Evolutionary conservation across 2,329 filamentous ascomycete species (phyloP).

Genomic region (Tolypocladium inflatum): DNA sequence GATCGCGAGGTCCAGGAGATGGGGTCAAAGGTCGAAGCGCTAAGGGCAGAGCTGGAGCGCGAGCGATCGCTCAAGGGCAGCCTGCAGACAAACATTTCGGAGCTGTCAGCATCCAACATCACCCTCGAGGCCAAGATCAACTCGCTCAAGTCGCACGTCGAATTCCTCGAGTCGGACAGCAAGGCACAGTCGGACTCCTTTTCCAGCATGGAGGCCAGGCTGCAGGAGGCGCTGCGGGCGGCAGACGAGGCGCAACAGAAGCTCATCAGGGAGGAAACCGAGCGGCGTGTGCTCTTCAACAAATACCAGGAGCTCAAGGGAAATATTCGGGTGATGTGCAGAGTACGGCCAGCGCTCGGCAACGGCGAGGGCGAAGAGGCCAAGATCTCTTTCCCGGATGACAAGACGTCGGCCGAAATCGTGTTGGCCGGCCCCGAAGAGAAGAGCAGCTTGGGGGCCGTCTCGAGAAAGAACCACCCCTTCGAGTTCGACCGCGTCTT

Average conservation of each 20-base stretch:
- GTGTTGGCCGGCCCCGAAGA: constrained; percentile 76
- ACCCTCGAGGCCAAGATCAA: constrained; percentile 67
- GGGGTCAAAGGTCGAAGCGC: constrained; percentile 30
- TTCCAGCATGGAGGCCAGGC: constrained; percentile 66
- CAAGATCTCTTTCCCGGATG: constrained; percentile 69
- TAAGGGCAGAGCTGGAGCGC: constrained; percentile 43
- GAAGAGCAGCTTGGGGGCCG: constrained; percentile 65
- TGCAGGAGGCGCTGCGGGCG: constrained; percentile 65
- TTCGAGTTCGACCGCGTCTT: constrained; percentile 96
- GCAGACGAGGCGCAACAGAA: constrained; percentile 69
- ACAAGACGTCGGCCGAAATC: constrained; percentile 81
- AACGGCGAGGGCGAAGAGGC: constrained; percentile 55
- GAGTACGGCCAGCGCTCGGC: constrained; percentile 68
- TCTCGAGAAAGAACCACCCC: constrained; percentile 68
- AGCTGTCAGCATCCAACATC: constrained; percentile 50
- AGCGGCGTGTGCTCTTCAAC: constrained; percentile 88
- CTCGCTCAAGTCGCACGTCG: constrained; percentile 70
- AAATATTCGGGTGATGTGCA: constrained; percentile 97
- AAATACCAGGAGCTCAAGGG: constrained; percentile 96
- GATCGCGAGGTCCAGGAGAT: constrained; percentile 44
- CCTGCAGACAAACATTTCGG: constrained; percentile 43
- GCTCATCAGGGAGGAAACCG: constrained; percentile 81
- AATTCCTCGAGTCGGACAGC: constrained; percentile 82
- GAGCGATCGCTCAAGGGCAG: constrained; percentile 54
- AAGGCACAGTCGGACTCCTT: constrained; percentile 84